A percentile compares a stretch with the other conserved stretches of the same genome.
Conservation (phyloP, 1,139 yeast species). For the Protomyces inundatus region DNA sequence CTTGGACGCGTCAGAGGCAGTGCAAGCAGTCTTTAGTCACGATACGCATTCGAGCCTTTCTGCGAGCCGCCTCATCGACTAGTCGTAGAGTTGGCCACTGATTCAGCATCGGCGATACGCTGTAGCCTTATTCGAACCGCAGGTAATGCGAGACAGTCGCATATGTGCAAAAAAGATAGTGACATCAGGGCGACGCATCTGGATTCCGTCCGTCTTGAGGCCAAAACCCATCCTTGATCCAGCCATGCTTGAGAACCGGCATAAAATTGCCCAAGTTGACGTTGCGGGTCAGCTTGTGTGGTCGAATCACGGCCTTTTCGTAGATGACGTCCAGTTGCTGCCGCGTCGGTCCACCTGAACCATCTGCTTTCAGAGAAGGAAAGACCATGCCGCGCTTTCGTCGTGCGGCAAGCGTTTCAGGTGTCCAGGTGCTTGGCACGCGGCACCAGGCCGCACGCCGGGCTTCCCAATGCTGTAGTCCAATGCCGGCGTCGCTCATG, state of each 20-base stretch:
- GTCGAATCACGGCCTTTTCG: neutral
- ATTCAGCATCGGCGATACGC: too few relatives aligned
- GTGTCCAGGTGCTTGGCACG: neutral
- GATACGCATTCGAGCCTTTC: too few relatives aligned
- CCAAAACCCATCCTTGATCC: conserved; percentile 23
- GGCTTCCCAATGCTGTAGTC: neutral
- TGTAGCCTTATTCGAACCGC: too few relatives aligned
- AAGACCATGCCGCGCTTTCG: neutral
- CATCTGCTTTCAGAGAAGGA: neutral
- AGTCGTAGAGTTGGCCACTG: too few relatives aligned
- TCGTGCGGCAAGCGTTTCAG: neutral
- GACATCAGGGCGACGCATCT: neutral
- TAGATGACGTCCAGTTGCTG: neutral
- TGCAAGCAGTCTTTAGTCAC: too few relatives aligned
- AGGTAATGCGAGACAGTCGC: too few relatives aligned
- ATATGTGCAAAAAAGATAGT: neutral
- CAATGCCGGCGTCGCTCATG: neutral
- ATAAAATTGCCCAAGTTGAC: conserved; percentile 6
- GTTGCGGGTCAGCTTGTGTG: neutral
- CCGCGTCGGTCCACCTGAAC: neutral
- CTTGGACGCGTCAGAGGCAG: too few relatives aligned
- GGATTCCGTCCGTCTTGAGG: conserved; percentile 2
- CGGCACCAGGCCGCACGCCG: neutral
- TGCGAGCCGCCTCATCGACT: too few relatives aligned
- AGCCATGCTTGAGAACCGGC: conserved; percentile 15